Percentiles rank a stretch among this genome's conserved stretches.
phyloP scores from a whole-genome alignment of 1,284 basidiomycete genomes.

The Phlebopus sp. region DNA sequence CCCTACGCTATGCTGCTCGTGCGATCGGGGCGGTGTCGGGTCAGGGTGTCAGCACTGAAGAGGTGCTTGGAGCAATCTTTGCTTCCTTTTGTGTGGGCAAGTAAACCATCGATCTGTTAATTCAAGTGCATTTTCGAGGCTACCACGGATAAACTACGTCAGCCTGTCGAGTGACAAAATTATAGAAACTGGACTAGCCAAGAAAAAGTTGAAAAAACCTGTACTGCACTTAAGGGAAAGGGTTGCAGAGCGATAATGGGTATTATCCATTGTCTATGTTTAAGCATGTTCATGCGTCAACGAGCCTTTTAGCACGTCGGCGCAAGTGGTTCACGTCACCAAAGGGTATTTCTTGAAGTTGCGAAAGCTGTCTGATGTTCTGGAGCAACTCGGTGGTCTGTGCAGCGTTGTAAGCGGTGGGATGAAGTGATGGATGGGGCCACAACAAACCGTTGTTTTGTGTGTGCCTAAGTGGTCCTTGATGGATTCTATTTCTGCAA shows the following conservation, averaged over 20 bases:
- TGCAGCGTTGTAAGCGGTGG: background rate
- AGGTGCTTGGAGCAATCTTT: conserved; percentile 80
- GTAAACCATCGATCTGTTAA: conserved; percentile 29
- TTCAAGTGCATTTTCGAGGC: background rate
- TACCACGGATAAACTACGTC: too few relatives aligned
- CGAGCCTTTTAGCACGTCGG: conserved; percentile 19
- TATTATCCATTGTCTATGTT: background rate
- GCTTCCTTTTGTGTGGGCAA: conserved; percentile 86
- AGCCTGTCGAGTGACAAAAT: too few relatives aligned
- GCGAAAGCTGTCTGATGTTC: conserved; percentile 23
- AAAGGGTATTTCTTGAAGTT: conserved; percentile 29
- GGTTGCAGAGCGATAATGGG: too few relatives aligned
- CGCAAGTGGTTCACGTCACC: conserved; percentile 28
- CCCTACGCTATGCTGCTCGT: conserved; percentile 78
- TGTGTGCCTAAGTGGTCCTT: conserved; percentile 12
- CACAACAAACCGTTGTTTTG: conserved; percentile 15
- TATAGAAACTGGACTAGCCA: too few relatives aligned
- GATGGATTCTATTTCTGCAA: conserved; percentile 31
- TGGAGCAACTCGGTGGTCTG: conserved; percentile 18
- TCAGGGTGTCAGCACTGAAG: conserved; percentile 57
- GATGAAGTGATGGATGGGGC: background rate
- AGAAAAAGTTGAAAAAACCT: too few relatives aligned
- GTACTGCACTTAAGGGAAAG: too few relatives aligned
- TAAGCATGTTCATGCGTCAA: conserved; percentile 16
- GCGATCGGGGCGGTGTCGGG: conserved; percentile 82